Evolutionary conservation across 2,329 filamentous ascomycete genomes (phyloP).

Genomic region (Nakataea oryzae): DNA sequence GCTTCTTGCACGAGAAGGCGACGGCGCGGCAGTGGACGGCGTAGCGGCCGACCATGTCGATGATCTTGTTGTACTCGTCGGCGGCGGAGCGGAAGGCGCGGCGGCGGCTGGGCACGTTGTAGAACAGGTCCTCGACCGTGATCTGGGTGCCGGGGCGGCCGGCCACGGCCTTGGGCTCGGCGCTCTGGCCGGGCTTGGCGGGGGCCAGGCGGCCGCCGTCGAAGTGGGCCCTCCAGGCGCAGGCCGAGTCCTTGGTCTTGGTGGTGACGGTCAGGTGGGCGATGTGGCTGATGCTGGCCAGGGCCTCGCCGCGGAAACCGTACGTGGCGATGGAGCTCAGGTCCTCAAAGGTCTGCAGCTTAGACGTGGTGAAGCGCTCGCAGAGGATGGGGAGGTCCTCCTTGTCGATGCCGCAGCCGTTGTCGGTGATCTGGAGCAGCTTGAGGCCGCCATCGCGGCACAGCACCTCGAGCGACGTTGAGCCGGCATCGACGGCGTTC

Average conservation of each 20-base stretch:
- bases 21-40: conserved; percentile 87
- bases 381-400: conserved; percentile 88
- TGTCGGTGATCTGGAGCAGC: conserved; percentile 92
- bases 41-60: conserved; percentile 89
- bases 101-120: conserved; percentile 83
- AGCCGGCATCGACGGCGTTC: conserved; percentile 94
- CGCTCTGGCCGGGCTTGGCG: conserved; percentile 75
- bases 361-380: conserved; percentile 94
- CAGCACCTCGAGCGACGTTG: conserved; percentile 79
- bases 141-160: conserved; percentile 89
- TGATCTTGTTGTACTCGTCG: conserved; percentile 96
- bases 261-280: conserved; percentile 93
- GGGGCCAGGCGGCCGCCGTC: conserved; percentile 71
- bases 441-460: conserved; percentile 95
- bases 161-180: conserved; percentile 79
- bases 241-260: conserved; percentile 76
- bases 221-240: conserved; percentile 87
- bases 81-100: conserved; percentile 83
- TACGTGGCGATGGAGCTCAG: conserved; percentile 85
- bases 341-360: conserved; percentile 89
- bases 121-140: conserved; percentile 93
- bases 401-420: conserved; percentile 92
- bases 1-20: conserved; percentile 93
- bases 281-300: conserved; percentile 97
- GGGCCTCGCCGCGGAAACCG: conserved; percentile 91